These are phyloP conservation scores for Aspergillus eucalypticola DNA, from an alignment of 2,329 filamentous ascomycete species.

Conservation along the genomic window DNA sequence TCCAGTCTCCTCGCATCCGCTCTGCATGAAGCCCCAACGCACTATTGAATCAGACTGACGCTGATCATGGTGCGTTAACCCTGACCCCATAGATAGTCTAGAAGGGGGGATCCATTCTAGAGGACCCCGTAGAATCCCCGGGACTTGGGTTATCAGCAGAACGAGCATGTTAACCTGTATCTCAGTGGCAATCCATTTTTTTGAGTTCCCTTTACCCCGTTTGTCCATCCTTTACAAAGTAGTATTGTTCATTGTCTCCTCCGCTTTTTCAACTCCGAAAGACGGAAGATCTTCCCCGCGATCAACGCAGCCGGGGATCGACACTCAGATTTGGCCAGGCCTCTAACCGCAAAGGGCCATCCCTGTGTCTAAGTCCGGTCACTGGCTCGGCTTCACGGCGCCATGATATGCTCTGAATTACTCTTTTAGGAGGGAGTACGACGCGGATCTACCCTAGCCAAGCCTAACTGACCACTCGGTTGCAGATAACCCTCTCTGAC, in stretches of 20 bases:
- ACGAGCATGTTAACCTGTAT: neutral
- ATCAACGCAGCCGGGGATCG: conserved; percentile 16
- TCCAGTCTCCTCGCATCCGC: neutral
- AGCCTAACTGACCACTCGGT: conserved; percentile 2
- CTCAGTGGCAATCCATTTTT: neutral
- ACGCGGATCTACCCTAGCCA: conserved; percentile 3
- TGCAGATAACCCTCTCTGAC: conserved; percentile 4
- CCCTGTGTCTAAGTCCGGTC: neutral
- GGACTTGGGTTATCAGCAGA: neutral
- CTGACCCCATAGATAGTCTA: neutral
- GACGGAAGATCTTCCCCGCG: conserved; percentile 23
- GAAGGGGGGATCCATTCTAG: neutral
- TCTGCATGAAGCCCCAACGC: neutral
- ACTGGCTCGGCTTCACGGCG: neutral
- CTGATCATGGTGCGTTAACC: neutral
- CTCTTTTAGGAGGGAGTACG: neutral
- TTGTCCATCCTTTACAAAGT: neutral
- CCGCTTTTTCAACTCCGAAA: neutral
- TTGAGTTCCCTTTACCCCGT: neutral
- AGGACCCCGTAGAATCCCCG: neutral
- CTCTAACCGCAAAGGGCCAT: conserved; percentile 1
- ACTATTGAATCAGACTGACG: conserved; percentile 1
- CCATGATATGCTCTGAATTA: neutral
- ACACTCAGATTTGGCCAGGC: conserved; percentile 10
- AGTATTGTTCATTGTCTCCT: neutral